These are phyloP conservation scores for Laguncularia racemosa DNA, from an alignment of 345 rosid genomes.

Conservation along the genomic window DNA sequence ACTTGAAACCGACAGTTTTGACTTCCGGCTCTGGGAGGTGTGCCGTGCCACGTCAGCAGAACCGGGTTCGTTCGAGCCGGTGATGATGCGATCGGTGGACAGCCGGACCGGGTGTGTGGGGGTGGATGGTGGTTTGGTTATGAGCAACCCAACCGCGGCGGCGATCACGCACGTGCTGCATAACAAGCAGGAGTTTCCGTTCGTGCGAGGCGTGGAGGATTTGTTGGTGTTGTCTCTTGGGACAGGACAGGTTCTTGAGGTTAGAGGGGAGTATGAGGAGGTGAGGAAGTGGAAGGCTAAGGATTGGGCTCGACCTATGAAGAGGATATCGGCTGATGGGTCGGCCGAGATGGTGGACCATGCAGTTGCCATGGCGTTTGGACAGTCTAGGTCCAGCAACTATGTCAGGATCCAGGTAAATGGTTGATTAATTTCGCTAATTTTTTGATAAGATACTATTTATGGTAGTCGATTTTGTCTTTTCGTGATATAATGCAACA, in stretches of 20 bases:
- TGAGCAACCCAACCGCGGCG: slow-evolving; percentile 88
- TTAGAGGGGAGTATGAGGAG: slow-evolving; percentile 59
- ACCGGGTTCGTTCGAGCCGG: slow-evolving; percentile 68
- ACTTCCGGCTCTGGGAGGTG: slow-evolving; percentile 84
- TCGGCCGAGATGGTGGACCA: slow-evolving; percentile 91
- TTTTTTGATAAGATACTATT: not conserved
- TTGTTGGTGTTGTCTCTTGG: slow-evolving; percentile 77
- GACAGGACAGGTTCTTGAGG: slow-evolving; percentile 72
- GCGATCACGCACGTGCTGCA: slow-evolving; percentile 96
- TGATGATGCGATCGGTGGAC: slow-evolving; percentile 59
- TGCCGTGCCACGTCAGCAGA: slow-evolving; percentile 94
- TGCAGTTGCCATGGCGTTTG: slow-evolving; percentile 92
- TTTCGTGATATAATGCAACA: no score
- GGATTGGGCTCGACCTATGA: slow-evolving; percentile 88
- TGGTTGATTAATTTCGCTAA: not conserved
- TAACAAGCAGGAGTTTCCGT: slow-evolving; percentile 95
- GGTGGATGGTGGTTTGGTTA: slow-evolving; percentile 78
- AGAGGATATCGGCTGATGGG: slow-evolving; percentile 73
- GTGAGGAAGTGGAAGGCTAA: slow-evolving; percentile 71
- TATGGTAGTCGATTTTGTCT: not conserved
- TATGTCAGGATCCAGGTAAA: slow-evolving; percentile 92
- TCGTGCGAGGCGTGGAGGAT: slow-evolving; percentile 94
- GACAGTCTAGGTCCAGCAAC: slow-evolving; percentile 62
- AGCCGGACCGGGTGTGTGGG: slow-evolving; percentile 77
- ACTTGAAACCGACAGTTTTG: slow-evolving; percentile 74